Conservation (phyloP, 176 grass and related monocot species). For the Urochloa ruziziensis region DNA sequence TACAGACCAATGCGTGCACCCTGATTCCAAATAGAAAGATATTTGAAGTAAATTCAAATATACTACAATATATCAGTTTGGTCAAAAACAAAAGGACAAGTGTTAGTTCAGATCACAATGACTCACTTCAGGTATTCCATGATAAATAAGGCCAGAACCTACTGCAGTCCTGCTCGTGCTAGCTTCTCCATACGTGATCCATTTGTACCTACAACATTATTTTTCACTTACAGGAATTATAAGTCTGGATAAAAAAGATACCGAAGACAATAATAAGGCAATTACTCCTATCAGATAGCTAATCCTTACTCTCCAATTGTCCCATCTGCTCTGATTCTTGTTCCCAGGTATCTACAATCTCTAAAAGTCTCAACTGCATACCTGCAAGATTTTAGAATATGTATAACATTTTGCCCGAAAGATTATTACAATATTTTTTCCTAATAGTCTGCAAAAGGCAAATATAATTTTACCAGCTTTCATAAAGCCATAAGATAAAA, state of each 20-base stretch:
- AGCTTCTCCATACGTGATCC: slow-evolving; percentile 96
- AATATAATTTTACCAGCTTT: background rate
- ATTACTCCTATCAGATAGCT: slow-evolving; percentile 1
- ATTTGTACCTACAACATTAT: slow-evolving; percentile 68
- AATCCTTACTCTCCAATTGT: slow-evolving; percentile 86
- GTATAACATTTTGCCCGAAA: background rate
- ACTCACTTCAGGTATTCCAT: slow-evolving; percentile 75
- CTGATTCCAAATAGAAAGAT: slow-evolving; percentile 48
- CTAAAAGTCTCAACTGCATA: slow-evolving; percentile 78
- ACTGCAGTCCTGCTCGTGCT: slow-evolving; percentile 63
- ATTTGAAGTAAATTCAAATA: background rate
- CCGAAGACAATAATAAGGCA: background rate
- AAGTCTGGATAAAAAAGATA: background rate
- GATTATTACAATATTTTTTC: background rate
- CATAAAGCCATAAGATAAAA: background rate
- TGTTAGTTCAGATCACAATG: background rate
- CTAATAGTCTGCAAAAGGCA: background rate
- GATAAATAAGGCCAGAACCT: slow-evolving; percentile 84
- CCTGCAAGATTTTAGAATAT: slow-evolving; percentile 30
- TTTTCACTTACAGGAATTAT: background rate
- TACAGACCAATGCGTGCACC: slow-evolving; percentile 88
- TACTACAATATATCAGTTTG: slow-evolving; percentile 21
- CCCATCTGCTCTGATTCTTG: slow-evolving; percentile 79
- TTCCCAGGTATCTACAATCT: slow-evolving; percentile 83
- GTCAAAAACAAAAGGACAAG: slow-evolving; percentile 5